phyloP scores from a whole-genome alignment of 2,329 filamentous ascomycete species.

The Fusarium buxicola region DNA sequence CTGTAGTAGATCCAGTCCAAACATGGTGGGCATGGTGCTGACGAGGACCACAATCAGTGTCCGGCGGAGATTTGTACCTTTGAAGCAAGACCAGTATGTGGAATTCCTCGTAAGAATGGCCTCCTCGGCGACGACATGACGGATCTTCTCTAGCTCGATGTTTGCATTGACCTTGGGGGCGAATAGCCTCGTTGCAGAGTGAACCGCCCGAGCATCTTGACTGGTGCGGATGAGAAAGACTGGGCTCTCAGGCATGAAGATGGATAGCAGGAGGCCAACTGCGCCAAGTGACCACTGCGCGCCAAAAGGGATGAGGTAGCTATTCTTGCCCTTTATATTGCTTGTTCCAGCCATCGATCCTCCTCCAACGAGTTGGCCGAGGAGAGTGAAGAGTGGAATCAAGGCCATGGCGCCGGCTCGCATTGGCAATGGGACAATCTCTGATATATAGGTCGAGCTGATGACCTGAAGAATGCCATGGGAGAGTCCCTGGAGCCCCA shows the following conservation, averaged over 20 bases:
- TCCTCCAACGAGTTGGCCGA: constrained; percentile 8
- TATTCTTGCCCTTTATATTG: neutral
- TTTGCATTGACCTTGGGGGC: neutral
- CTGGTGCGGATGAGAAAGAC: neutral
- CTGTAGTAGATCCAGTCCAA: neutral
- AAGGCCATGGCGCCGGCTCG: constrained; percentile 5
- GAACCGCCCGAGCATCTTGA: neutral
- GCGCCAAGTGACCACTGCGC: constrained; percentile 6
- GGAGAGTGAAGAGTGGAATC: neutral
- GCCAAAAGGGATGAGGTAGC: constrained; percentile 6
- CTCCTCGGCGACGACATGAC: constrained; percentile 1
- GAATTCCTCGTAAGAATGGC: neutral
- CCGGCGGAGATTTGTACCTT: constrained; percentile 3
- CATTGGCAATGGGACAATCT: neutral
- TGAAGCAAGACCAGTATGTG: neutral
- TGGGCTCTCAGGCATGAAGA: constrained; percentile 6
- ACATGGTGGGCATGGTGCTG: neutral
- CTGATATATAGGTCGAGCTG: constrained; percentile 4
- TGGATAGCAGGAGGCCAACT: neutral
- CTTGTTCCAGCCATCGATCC: neutral
- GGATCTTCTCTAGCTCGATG: neutral
- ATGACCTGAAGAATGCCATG: neutral
- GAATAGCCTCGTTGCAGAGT: neutral
- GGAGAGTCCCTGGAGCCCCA: neutral
- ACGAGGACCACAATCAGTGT: constrained; percentile 3